Conservation (phyloP, 345 rosid species). For the Linum trigynum region DNA sequence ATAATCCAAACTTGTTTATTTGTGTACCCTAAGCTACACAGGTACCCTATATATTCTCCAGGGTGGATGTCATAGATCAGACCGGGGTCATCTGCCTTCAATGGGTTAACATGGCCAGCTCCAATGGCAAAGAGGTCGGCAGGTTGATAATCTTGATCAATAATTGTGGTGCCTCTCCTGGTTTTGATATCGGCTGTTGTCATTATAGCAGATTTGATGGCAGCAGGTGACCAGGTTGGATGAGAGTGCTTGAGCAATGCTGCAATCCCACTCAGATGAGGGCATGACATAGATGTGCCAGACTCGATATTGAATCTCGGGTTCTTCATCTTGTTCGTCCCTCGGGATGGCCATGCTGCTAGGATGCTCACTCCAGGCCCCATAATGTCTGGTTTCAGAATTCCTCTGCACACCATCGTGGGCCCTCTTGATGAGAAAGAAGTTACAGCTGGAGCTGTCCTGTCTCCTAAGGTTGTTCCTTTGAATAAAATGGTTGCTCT, state of each 20-base stretch:
- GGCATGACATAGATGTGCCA: slow-evolving; percentile 6
- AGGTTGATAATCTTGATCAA: background rate
- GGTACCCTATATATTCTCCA: background rate
- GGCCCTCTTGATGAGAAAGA: slow-evolving; percentile 1
- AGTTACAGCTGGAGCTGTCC: background rate
- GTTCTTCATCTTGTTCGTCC: background rate
- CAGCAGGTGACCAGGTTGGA: slow-evolving; percentile 2
- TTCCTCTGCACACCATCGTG: background rate
- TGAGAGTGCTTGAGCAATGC: slow-evolving; percentile 2
- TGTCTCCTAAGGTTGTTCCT: background rate
- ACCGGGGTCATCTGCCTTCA: background rate
- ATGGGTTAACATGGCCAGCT: slow-evolving; percentile 1
- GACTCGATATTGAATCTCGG: background rate
- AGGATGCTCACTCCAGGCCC: background rate
- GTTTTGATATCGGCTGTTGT: background rate
- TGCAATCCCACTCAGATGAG: background rate
- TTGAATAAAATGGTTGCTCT: background rate
- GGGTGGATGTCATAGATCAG: background rate
- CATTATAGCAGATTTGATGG: slow-evolving; percentile 3
- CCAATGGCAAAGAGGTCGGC: slow-evolving; percentile 1
- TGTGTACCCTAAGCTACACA: background rate
- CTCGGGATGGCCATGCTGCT: slow-evolving; percentile 3
- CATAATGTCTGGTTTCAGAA: background rate
- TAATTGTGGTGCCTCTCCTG: background rate
- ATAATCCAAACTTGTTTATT: background rate